Evolutionary conservation across 805 yeast genomes (phyloP), one percentile per base, ranked within the genome.

Genomic region (Torulaspora quercuum): DNA sequence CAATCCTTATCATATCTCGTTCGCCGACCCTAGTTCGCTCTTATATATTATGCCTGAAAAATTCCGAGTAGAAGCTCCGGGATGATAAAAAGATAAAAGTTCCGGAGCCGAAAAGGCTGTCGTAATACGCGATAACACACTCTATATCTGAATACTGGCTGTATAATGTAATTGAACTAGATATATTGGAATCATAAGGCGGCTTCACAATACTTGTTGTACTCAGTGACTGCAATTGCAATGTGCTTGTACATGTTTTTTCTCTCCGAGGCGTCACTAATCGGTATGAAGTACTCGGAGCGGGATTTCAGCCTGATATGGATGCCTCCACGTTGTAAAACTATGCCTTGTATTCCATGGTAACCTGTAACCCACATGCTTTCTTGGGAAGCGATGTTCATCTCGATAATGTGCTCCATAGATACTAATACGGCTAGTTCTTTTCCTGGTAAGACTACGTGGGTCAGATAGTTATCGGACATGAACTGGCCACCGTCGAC

Each of bases 381-480:
- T 24, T 69, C 70, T 65, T 82, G 61, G 1, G 69, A 66, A 28
- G 77, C 75, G 12, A 87, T 69, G 16, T 80, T 73, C 41, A 87
- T 73, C 55, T 88, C 69, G 31, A 87, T 54, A 12, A 92, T 80
- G 41, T 79, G 73, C 40, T 68, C 73, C 66, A 76, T 77, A 2
- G 95, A 84, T 3, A 92, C 79, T 33, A 90, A 64, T 3, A 87
- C 81, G 5, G 81, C 82, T 49, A 75, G 70, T 43, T 86, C 94
- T 33, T 79, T 82, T 6, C 95, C 94, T 1, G 94, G 80, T 29
- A 89, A 67, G 12, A 85, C 73, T 43, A 84, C 75, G 60, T 92
- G 97, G 0, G 96, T 95, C 37, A 92, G 65, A 52, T 92, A 92
- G 13, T 67, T 65, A 50, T 92, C 97, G 32, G 70, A 67, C 48